Evolutionary conservation across 2,329 filamentous ascomycete species (phyloP).

Genomic region (Elsinoe australis): DNA sequence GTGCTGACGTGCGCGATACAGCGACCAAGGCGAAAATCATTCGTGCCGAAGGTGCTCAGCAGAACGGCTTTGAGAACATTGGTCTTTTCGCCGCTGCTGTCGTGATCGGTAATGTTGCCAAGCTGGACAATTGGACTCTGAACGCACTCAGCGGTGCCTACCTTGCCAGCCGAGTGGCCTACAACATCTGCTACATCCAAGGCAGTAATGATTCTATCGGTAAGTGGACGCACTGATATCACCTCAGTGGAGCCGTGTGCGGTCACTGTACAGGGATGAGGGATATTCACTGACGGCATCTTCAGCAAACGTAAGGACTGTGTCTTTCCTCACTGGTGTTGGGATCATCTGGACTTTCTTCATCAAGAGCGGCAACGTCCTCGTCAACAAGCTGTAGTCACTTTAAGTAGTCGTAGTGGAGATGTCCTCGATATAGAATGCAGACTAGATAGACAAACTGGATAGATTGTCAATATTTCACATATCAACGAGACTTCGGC

Average conservation of each 20-base stretch:
- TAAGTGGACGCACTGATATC: background rate
- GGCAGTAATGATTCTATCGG: constrained; percentile 11
- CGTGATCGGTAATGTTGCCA: constrained; percentile 33
- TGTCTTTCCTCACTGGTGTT: constrained; percentile 5
- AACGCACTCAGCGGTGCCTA: constrained; percentile 28
- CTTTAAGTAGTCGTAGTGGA: too few relatives aligned
- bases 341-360: constrained; percentile 14
- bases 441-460: too few relatives aligned
- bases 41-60: constrained; percentile 33
- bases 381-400: constrained; percentile 10
- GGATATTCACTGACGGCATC: background rate
- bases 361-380: constrained; percentile 16
- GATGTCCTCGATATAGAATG: too few relatives aligned
- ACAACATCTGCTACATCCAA: constrained; percentile 28
- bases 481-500: too few relatives aligned
- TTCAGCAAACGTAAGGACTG: constrained; percentile 1
- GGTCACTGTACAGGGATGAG: background rate
- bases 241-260: too few relatives aligned
- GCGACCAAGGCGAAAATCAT: constrained; percentile 30
- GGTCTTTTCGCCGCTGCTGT: constrained; percentile 35
- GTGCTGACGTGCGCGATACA: too few relatives aligned
- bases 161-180: constrained; percentile 25
- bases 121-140: constrained; percentile 25
- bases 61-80: constrained; percentile 36
- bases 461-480: too few relatives aligned